Evolutionary conservation across 1,284 basidiomycete genomes (phyloP), one percentile per base, ranked within the genome.

Genomic region (Apiotrichum domesticum): DNA sequence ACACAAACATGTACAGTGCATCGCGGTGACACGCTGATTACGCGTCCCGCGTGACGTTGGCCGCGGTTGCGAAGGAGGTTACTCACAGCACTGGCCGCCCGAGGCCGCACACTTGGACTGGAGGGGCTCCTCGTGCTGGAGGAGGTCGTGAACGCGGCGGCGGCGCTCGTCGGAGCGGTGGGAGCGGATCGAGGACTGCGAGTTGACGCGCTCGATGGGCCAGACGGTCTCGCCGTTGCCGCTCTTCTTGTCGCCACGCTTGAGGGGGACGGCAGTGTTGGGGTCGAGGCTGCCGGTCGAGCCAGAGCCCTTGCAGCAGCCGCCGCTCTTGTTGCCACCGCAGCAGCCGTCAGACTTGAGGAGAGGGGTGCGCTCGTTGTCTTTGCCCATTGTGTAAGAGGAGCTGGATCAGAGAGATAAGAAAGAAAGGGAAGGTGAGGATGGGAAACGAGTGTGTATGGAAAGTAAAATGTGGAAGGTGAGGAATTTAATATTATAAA

Each of bases 71-170:
- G 21, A 21, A 21, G 21, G 21, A 21, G 21, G 21, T 21, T n/a
- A 69, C 68, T 66, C 52, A 70, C 68, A 70, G 58, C 68, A 70
- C 44, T 69, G 67, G 14, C 69, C 68, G n/a, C 64, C 69, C 9
- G 57, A 32, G 40, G 67, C 70, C 14, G 66, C 71, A 53, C 73
- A 75, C 62, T 75, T 75, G 57, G 66, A 65, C 33, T 52, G 62
- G n/a, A 75, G 61, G 3, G 73, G 71, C 54, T 71, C 65, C 14
- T 64, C 59, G 55, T 67, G 62, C 4, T 63, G 62, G 21, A 75
- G 54, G 3, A 75, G 62, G 40, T 60, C 59, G 44, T 68, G 56
- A 37, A 75, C 54, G 32, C 58, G 58, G 13, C 33, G 15, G 34
- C 56, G 56, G 46, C 62, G 58, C 44, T 47, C 15, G 11, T 51